A percentile compares a stretch with the other conserved stretches of the same genome.
These are phyloP conservation scores for Halenospora varia DNA, from an alignment of 495 filamentous ascomycete species.

Conservation along the genomic window DNA sequence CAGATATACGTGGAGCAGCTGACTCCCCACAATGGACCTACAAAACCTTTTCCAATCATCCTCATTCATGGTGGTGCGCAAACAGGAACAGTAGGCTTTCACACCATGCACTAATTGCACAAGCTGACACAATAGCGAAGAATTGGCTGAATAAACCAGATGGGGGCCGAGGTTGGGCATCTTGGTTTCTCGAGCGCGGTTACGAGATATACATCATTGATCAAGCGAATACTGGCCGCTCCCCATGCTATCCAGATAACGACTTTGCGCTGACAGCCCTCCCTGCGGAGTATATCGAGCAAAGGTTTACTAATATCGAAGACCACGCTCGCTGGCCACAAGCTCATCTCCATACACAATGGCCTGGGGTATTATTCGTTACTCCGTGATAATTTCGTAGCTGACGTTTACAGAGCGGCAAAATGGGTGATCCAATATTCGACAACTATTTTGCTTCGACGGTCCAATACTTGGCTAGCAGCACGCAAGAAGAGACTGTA, in stretches of 20 bases:
- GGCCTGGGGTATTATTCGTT: conserved; percentile 36
- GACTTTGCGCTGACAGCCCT: background rate
- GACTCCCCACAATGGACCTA: conserved; percentile 26
- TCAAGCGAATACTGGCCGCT: conserved; percentile 34
- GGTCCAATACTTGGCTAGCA: conserved; percentile 35
- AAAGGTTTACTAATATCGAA: conserved; percentile 35
- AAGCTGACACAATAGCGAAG: conserved; percentile 16
- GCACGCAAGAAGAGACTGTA: conserved; percentile 34
- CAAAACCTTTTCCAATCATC: conserved; percentile 40
- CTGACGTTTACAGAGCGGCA: conserved; percentile 29
- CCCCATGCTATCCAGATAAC: conserved; percentile 18
- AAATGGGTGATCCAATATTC: conserved; percentile 45
- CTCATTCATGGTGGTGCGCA: conserved; percentile 49
- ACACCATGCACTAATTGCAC: background rate
- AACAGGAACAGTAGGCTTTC: conserved; percentile 43
- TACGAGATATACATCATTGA: conserved; percentile 44
- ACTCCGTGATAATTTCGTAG: background rate
- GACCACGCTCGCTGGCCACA: conserved; percentile 37
- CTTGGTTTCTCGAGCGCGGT: conserved; percentile 41
- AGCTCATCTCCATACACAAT: conserved; percentile 51
- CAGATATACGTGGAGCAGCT: conserved; percentile 58
- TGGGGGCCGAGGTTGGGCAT: conserved; percentile 46
- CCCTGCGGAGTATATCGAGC: conserved; percentile 19
- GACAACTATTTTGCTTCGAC: conserved; percentile 44
- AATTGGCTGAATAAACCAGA: conserved; percentile 50